Percentiles rank a stretch among this genome's conserved stretches.
phyloP scores from a whole-genome alignment of 2,329 filamentous ascomycete genomes.

The Fusarium gaditjirri region DNA sequence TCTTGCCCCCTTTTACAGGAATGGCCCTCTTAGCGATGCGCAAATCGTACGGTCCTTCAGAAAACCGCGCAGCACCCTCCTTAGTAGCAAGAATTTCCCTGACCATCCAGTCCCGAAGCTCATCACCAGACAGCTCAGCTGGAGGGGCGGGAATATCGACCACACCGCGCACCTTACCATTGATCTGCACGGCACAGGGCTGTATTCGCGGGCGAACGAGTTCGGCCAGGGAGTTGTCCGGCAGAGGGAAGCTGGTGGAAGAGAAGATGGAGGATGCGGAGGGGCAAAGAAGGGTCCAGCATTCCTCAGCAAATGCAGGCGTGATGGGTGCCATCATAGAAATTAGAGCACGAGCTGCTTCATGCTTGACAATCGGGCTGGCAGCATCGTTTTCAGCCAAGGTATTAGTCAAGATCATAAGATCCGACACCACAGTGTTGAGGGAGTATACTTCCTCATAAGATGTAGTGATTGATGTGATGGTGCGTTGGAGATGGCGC shows the following conservation, averaged over 20 bases:
- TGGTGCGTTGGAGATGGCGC: conserved; percentile 73
- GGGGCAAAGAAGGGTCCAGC: conserved; percentile 71
- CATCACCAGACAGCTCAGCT: conserved; percentile 53
- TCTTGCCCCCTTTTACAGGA: conserved; percentile 72
- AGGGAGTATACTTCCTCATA: conserved; percentile 79
- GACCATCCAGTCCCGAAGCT: conserved; percentile 69
- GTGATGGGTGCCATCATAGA: conserved; percentile 82
- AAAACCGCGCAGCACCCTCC: conserved; percentile 68
- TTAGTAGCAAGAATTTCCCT: conserved; percentile 68
- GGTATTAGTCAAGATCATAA: conserved; percentile 83
- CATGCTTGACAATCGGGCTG: conserved; percentile 57
- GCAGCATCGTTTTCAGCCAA: conserved; percentile 60
- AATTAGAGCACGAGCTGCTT: conserved; percentile 67
- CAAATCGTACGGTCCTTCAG: conserved; percentile 57
- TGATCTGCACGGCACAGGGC: conserved; percentile 77
- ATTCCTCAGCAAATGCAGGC: conserved; percentile 84
- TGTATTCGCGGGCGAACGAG: conserved; percentile 62
- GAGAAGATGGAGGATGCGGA: conserved; percentile 53
- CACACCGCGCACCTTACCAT: conserved; percentile 79
- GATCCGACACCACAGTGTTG: conserved; percentile 84
- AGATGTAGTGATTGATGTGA: conserved; percentile 73
- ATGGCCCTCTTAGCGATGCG: conserved; percentile 70
- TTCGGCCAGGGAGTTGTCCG: conserved; percentile 60
- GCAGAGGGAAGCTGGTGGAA: conserved; percentile 67
- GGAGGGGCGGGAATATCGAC: conserved; percentile 69